Percentiles rank a stretch among this genome's conserved stretches.
Conservation (phyloP, 2,329 filamentous ascomycete genomes). For the Aspergillus intermedius region DNA sequence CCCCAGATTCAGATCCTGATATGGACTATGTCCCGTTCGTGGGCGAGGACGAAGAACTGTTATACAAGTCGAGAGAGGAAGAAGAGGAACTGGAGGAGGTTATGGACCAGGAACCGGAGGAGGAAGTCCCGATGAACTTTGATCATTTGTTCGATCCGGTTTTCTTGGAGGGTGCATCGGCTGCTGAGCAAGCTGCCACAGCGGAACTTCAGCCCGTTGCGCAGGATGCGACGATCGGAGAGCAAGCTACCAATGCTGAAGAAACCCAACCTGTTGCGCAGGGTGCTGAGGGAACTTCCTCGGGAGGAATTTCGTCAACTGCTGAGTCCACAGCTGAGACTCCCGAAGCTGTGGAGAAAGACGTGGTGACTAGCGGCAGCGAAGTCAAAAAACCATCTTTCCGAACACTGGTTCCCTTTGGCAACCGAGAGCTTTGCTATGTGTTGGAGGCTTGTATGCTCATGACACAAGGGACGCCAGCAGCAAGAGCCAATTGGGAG, state of each 20-base stretch:
- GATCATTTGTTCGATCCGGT: conserved; percentile 33
- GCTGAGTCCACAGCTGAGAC: not conserved
- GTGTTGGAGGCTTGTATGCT: conserved; percentile 57
- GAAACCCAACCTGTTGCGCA: not conserved
- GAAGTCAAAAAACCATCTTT: not conserved
- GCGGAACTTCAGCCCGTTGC: not conserved
- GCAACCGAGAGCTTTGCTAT: conserved; percentile 59
- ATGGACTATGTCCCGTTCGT: conserved; percentile 27
- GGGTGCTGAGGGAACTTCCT: not conserved
- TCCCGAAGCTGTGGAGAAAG: not conserved
- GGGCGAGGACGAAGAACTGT: conserved; percentile 15
- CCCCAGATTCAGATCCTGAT: not conserved
- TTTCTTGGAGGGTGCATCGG: conserved; percentile 6
- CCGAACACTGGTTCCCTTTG: conserved; percentile 39
- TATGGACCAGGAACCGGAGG: conserved; percentile 12
- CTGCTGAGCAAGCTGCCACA: not conserved
- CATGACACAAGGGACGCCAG: conserved; percentile 52
- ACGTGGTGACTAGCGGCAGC: not conserved
- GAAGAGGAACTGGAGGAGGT: conserved; percentile 4
- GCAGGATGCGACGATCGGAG: not conserved
- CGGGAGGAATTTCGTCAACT: not conserved
- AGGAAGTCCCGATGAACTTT: conserved; percentile 21
- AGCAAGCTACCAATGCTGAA: not conserved
- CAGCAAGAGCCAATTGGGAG: conserved; percentile 73
- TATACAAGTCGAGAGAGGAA: conserved; percentile 16